Evolutionary conservation across 305 asterid species (phyloP), one percentile per base, ranked within the genome.

Genomic region (Fraxinus baroniana): DNA sequence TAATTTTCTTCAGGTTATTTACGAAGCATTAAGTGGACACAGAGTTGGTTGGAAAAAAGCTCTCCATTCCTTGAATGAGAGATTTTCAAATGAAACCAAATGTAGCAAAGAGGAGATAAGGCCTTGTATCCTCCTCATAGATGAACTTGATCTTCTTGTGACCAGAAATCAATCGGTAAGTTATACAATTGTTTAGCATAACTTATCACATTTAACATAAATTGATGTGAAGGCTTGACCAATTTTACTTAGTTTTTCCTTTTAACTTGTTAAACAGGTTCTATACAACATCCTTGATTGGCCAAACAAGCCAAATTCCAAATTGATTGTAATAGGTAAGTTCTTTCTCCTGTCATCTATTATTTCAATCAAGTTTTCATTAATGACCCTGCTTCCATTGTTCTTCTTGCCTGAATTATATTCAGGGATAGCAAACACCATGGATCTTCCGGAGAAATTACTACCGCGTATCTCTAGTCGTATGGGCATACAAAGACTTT

Each of bases 381-480:
- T 74, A 46, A 60, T 77, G 49, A 35, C 64, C 20, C 80, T 80
- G 74, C 66, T 80, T 70, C 30, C 57, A 30, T 68, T 85, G 74
- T 55, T 79, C 78, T 32, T 80, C 77, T 70, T 77, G 55, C 44
- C 55, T 66, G 32, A 37, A 32, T 33, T 74, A 76, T 76, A 82
- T 88, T 77, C 90, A 96, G 99, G 99, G 80, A 96, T 94, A 84
- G 99, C 99, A 89, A 96, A 96, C 88, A 94, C 99, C 71, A 96
- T 96, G 98, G 98, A 96, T 92, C 99, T 96, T 87, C 99, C 99
- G 32, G 99, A 96, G 90, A 96, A 93, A 92, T 85, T 96, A 88
- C 94, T 96, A 83, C 98, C 99, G 0, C 93, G 98, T 66, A 93
- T 96, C 87, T 94, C 98, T 46, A 96, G 99, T 87, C 97, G 98